Percentiles rank a stretch among this genome's conserved stretches.
These are phyloP conservation scores for Fomitopsis betulina DNA, from an alignment of 1,284 basidiomycete species.

Conservation along the genomic window DNA sequence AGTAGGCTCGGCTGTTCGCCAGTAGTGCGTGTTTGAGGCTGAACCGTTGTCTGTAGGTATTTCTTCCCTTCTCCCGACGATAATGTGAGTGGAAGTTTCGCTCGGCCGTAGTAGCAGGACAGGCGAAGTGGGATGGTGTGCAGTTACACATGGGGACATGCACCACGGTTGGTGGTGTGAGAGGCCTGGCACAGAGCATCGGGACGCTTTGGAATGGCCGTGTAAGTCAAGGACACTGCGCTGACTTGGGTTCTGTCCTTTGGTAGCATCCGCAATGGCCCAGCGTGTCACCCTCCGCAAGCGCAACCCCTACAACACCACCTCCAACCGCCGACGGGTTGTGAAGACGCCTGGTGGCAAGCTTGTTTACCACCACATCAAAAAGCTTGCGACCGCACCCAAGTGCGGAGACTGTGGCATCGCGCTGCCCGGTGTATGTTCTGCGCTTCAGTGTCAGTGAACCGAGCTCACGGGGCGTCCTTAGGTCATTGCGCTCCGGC, in stretches of 20 bases:
- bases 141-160: background rate
- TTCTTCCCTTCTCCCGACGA: constrained; percentile 13
- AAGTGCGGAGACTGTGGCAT: constrained; percentile 98
- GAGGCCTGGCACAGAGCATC: background rate
- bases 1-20: constrained; percentile 14
- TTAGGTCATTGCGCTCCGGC: constrained; percentile 88
- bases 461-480: background rate
- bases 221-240: background rate
- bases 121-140: background rate
- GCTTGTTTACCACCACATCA: constrained; percentile 88
- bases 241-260: background rate
- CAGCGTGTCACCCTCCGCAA: constrained; percentile 99
- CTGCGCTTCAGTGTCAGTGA: background rate
- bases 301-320: constrained; percentile 98
- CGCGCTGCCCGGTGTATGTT: constrained; percentile 85
- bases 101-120: background rate
- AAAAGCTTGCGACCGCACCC: constrained; percentile 83
- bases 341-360: constrained; percentile 97
- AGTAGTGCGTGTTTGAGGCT: background rate
- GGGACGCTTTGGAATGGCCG: background rate
- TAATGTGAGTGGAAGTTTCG: constrained; percentile 6
- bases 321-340: constrained; percentile 91
- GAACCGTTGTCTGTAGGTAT: constrained; percentile 7
- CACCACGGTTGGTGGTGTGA: background rate
- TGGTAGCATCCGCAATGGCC: constrained; percentile 65